A percentile compares a stretch with the other conserved stretches of the same genome.
Evolutionary conservation across 1,284 basidiomycete species (phyloP).

Genomic region (Ustilago lituana): DNA sequence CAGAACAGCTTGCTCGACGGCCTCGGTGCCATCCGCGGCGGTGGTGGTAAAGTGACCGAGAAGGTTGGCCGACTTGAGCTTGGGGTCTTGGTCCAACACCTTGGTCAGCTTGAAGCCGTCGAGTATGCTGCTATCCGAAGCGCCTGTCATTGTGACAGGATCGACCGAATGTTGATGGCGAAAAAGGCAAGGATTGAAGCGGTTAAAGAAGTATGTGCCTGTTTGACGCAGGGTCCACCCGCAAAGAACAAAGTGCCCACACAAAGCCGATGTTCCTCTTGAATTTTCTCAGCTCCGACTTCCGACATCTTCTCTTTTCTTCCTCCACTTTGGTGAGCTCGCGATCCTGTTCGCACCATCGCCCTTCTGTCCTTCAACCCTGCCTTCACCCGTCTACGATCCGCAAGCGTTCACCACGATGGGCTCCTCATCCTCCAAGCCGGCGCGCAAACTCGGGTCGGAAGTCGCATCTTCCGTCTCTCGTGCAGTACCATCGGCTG

Average conservation of each 20-base stretch:
- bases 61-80: constrained; percentile 40
- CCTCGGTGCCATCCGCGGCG: neutral
- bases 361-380: neutral
- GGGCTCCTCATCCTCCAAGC: constrained; percentile 53
- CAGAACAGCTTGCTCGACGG: constrained; percentile 48
- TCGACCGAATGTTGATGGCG: too few relatives aligned
- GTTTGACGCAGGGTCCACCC: constrained; percentile 24
- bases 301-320: constrained; percentile 15
- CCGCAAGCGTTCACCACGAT: constrained; percentile 8
- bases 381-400: neutral
- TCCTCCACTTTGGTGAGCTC: constrained; percentile 42
- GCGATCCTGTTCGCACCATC: neutral
- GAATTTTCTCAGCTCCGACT: constrained; percentile 23
- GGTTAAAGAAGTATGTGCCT: too few relatives aligned
- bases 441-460: constrained; percentile 46
- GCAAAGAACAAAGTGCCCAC: too few relatives aligned
- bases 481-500: constrained; percentile 19
- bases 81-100: constrained; percentile 54
- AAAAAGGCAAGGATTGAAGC: neutral
- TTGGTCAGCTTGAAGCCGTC: constrained; percentile 51
- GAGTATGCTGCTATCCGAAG: constrained; percentile 10
- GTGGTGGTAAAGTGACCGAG: constrained; percentile 29
- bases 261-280: too few relatives aligned
- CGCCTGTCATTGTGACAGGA: neutral
- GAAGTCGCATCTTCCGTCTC: constrained; percentile 35